Evolutionary conservation across 305 asterid species (phyloP), one percentile per base, ranked within the genome.

Genomic region (Withania somnifera): DNA sequence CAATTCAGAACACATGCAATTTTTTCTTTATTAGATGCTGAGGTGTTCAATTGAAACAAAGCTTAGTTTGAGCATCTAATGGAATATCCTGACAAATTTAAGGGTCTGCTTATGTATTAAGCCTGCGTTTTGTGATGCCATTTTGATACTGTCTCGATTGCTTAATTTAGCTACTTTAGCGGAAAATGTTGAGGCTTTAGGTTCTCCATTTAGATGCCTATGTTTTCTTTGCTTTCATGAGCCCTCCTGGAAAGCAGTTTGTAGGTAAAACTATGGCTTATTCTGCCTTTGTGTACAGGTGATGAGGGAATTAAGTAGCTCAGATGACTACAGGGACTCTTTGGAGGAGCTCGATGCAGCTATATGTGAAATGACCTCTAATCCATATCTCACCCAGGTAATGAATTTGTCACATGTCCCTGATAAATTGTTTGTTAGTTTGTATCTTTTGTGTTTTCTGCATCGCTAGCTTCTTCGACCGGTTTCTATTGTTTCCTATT

Each of bases 331-430:
- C 86, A 87, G 64, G 79, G 94, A 88, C n/a, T 90, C 86, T 64
- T 80, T 94, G 79, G 69, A 82, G 75, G 91, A 89, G 87, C 87
- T 94, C 57, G 93, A 93, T 82, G 86, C 82, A 53, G 92, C 90
- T 83, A 90, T 94, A 86, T 73, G 82, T 68, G 89, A 90, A 79
- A 73, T 93, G 84, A 86, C 82, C 45, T 84, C 87, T 57, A 78
- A 68, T 84, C 90, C 90, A 32, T 19, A 26, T 84, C 90, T 92
- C 54, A 95, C 98, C 4, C 87, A 88, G 97, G 98, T 90, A 79
- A 69, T 75, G 71, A 26, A 1, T 51, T 60, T 60, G 68, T 58
- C 64, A 73, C n/a, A n/a, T n/a, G n/a, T n/a, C n/a, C n/a, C n/a
- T n/a, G n/a, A n/a, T 47, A 26, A 15, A 73, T 47, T 24, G 26